Percentiles rank a stretch among this genome's conserved stretches.
These are phyloP conservation scores for Incumbomyces delicatus DNA, from an alignment of 2,329 filamentous ascomycete genomes.

Conservation along the genomic window DNA sequence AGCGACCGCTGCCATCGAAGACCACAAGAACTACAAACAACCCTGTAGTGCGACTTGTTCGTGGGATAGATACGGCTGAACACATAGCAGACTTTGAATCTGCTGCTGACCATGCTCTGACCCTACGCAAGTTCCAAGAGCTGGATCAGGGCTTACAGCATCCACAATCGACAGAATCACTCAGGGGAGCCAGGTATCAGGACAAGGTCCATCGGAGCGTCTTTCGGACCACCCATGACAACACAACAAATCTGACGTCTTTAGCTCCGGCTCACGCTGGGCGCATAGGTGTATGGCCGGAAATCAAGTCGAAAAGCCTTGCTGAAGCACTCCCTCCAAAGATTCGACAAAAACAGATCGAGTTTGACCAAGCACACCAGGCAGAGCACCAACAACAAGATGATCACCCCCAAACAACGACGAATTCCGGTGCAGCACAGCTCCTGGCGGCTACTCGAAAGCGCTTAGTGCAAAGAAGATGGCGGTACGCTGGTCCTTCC, in stretches of 20 bases:
- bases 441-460: conserved; percentile 1
- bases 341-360: conserved; percentile 1
- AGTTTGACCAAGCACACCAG: neutral
- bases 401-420: neutral
- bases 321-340: neutral
- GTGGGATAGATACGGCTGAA: conserved; percentile 72
- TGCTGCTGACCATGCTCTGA: conserved; percentile 69
- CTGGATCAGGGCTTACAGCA: conserved; percentile 51
- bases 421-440: neutral
- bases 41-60: conserved; percentile 62
- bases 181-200: neutral
- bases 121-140: conserved; percentile 77
- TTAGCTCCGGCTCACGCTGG: neutral
- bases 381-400: neutral
- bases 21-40: conserved; percentile 62
- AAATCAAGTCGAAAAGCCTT: neutral
- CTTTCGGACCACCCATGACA: conserved; percentile 22
- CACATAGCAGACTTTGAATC: conserved; percentile 83
- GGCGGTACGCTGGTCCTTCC: conserved; percentile 45
- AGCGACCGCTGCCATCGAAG: conserved; percentile 68
- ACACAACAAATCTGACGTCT: conserved; percentile 13
- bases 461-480: neutral
- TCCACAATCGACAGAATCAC: conserved; percentile 2
- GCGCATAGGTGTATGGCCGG: neutral
- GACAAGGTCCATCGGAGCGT: conserved; percentile 18